These are phyloP conservation scores for Gnetum montanum DNA, from an alignment of 75 land plant genomes.

Conservation along the genomic window DNA sequence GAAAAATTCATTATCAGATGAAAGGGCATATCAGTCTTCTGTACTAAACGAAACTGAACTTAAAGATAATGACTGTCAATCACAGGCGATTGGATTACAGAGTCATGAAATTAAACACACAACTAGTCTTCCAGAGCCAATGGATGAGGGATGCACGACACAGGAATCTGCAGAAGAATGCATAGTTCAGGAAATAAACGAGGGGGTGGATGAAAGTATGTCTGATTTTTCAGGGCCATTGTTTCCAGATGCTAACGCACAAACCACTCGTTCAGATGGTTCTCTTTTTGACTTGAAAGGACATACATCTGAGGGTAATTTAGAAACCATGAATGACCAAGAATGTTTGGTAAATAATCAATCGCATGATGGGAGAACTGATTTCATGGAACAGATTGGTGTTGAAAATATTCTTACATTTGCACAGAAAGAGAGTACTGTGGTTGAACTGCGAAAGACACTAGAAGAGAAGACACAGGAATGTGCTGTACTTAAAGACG, in stretches of 20 bases:
- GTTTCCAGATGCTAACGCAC: slow-evolving; percentile 3
- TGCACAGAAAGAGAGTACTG: slow-evolving; percentile 22
- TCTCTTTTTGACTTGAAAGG: too few relatives aligned
- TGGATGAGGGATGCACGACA: slow-evolving; percentile 60
- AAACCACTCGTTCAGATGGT: too few relatives aligned
- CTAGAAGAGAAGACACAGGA: slow-evolving; percentile 44
- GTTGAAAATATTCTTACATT: slow-evolving; percentile 11
- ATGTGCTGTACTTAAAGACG: slow-evolving; percentile 40
- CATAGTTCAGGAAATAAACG: slow-evolving; percentile 22
- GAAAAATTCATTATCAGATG: slow-evolving; percentile 23
- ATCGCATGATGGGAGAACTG: neutral
- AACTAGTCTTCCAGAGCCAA: slow-evolving; percentile 35
- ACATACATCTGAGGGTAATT: too few relatives aligned
- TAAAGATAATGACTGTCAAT: slow-evolving; percentile 32
- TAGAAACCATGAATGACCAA: too few relatives aligned
- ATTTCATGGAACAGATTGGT: neutral
- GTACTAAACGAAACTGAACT: slow-evolving; percentile 2
- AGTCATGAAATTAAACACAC: slow-evolving; percentile 14
- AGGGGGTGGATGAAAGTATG: slow-evolving; percentile 80
- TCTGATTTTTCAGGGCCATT: slow-evolving; percentile 41
- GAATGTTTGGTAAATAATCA: slow-evolving; percentile 18
- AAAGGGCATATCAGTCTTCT: slow-evolving; percentile 20
- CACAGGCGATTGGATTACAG: slow-evolving; percentile 43
- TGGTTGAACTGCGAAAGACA: slow-evolving; percentile 36
- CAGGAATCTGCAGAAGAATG: slow-evolving; percentile 8